A percentile compares a stretch with the other conserved stretches of the same genome.
Conservation (phyloP, 176 grass and related monocot genomes). For the Elaeis guineensis region DNA sequence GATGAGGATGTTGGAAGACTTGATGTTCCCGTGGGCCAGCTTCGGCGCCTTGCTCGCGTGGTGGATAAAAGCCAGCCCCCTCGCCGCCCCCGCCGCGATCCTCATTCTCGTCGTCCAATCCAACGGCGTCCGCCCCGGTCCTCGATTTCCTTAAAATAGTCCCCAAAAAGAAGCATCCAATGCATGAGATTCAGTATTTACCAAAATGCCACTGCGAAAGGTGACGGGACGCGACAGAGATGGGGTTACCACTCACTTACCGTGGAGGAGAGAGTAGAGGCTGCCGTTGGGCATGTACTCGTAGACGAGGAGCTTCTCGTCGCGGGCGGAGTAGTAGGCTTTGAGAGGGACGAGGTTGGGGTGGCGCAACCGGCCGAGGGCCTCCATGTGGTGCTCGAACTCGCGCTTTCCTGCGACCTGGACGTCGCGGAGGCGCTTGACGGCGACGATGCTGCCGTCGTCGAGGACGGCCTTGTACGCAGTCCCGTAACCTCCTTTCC, state of each 20-base stretch:
- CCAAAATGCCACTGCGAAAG: no score
- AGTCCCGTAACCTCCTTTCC: constrained; percentile 78
- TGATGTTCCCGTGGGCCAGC: constrained; percentile 86
- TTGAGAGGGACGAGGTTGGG: constrained; percentile 66
- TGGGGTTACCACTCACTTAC: constrained; percentile 13
- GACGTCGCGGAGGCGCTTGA: constrained; percentile 78
- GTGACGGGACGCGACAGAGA: no score
- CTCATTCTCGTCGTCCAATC: constrained; percentile 69
- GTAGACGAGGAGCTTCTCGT: constrained; percentile 97
- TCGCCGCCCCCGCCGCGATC: constrained; percentile 51
- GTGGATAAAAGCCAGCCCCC: constrained; percentile 79
- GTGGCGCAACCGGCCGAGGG: constrained; percentile 58
- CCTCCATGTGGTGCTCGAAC: constrained; percentile 90
- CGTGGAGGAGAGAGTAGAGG: constrained; percentile 84
- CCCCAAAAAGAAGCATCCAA: no score
- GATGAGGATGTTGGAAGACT: constrained; percentile 78
- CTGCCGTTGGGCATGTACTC: constrained; percentile 98
- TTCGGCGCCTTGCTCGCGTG: constrained; percentile 54
- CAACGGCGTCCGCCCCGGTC: constrained; percentile 65
- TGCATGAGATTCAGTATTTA: no score
- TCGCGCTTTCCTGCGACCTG: constrained; percentile 52
- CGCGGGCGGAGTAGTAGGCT: constrained; percentile 89
- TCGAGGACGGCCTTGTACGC: constrained; percentile 89
- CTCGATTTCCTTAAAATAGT: constrained; percentile 49
- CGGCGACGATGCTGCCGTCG: constrained; percentile 71